Conservation (phyloP, 2,329 filamentous ascomycete species). For the Harringtonia aguacate region DNA sequence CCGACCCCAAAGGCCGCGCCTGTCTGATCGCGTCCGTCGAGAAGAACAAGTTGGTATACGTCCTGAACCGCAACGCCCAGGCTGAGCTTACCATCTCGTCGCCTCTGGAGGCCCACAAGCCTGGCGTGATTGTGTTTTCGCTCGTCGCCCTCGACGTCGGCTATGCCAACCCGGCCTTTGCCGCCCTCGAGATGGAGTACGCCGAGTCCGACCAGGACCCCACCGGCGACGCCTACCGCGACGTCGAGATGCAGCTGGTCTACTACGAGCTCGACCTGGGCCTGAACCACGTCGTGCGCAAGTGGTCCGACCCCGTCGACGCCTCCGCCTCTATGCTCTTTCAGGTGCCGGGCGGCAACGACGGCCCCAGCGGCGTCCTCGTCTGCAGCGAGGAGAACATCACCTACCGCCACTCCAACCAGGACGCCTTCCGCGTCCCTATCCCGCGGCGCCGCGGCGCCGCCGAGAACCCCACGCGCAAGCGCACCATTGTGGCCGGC, state of each 20-base stretch:
- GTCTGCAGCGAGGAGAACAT: constrained; percentile 93
- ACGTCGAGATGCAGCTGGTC: constrained; percentile 81
- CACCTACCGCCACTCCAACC: constrained; percentile 94
- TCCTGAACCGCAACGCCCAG: constrained; percentile 89
- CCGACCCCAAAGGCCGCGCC: constrained; percentile 90
- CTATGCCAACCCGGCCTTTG: constrained; percentile 95
- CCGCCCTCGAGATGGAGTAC: constrained; percentile 88
- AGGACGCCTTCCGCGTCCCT: constrained; percentile 77
- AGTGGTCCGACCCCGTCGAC: constrained; percentile 92
- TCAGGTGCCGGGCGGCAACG: constrained; percentile 86
- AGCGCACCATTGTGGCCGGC: constrained; percentile 75
- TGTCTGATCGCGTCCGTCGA: constrained; percentile 90
- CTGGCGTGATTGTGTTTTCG: constrained; percentile 80
- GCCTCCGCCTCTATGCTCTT: constrained; percentile 82
- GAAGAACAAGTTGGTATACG: constrained; percentile 99
- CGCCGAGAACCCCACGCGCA: constrained; percentile 85
- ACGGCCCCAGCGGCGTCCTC: constrained; percentile 88
- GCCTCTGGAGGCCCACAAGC: constrained; percentile 89
- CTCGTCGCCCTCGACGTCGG: constrained; percentile 86
- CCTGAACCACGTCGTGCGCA: constrained; percentile 91
- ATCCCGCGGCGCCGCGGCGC: constrained; percentile 80
- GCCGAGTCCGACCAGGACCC: constrained; percentile 85
- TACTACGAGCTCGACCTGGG: constrained; percentile 98
- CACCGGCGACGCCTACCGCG: constrained; percentile 68
- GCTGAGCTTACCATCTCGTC: constrained; percentile 95